Evolutionary conservation across 495 filamentous ascomycete genomes (phyloP).

Genomic region (Xylaria nigripes): DNA sequence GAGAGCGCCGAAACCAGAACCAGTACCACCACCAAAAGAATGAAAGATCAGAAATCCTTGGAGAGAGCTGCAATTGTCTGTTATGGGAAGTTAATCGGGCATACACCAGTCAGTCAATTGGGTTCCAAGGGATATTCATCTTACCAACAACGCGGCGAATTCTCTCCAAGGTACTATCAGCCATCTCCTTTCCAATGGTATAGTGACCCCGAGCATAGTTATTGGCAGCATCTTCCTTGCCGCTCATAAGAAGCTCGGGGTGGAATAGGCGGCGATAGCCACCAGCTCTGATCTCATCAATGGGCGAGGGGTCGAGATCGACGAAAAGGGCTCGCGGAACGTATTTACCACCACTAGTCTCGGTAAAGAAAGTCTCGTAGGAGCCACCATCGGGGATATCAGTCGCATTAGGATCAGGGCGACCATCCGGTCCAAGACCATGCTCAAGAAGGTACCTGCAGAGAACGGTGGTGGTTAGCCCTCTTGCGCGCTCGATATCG

Average conservation of each 20-base stretch:
- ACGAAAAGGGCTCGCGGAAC: slow-evolving; percentile 86
- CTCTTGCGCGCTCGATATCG: neutral
- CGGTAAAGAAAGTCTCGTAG: slow-evolving; percentile 86
- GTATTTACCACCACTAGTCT: slow-evolving; percentile 79
- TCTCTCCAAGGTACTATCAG: slow-evolving; percentile 74
- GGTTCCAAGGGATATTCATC: slow-evolving; percentile 12
- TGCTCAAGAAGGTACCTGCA: slow-evolving; percentile 84
- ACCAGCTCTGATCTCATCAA: slow-evolving; percentile 86
- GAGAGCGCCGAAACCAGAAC: slow-evolving; percentile 82
- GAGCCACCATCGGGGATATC: slow-evolving; percentile 59
- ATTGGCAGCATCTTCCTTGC: slow-evolving; percentile 91
- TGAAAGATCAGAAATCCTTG: slow-evolving; percentile 93
- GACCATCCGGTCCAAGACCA: slow-evolving; percentile 71
- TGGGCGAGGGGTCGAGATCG: slow-evolving; percentile 81
- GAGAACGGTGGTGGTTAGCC: slow-evolving; percentile 13
- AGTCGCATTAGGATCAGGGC: slow-evolving; percentile 53
- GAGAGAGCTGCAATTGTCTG: slow-evolving; percentile 84
- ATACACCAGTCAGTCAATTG: neutral
- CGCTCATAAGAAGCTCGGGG: slow-evolving; percentile 78
- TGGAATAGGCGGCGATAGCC: slow-evolving; percentile 80
- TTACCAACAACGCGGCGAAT: slow-evolving; percentile 75
- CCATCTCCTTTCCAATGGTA: slow-evolving; percentile 86
- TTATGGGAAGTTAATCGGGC: neutral
- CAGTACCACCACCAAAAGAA: slow-evolving; percentile 88
- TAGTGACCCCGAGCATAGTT: slow-evolving; percentile 95